Percentiles rank a stretch among this genome's conserved stretches.
These are phyloP conservation scores for Cyberlindnera galapagoensis DNA, from an alignment of 805 yeast species.

Conservation along the genomic window DNA sequence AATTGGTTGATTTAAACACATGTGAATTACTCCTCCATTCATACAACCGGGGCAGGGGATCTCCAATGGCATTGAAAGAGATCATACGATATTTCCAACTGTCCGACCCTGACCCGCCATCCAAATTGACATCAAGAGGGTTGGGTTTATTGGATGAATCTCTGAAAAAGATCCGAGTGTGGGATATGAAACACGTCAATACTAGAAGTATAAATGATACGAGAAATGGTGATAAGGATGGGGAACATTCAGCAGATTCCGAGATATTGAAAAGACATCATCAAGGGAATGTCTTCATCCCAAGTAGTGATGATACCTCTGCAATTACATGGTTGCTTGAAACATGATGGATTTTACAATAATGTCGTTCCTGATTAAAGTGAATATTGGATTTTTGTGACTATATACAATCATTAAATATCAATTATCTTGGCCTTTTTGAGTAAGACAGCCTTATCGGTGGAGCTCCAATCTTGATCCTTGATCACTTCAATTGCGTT, in stretches of 20 bases:
- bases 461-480: constrained; percentile 15
- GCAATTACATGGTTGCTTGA: background rate
- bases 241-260: too few relatives aligned
- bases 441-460: background rate
- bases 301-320: constrained; percentile 1
- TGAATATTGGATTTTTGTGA: too few relatives aligned
- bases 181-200: background rate
- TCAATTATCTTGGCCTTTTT: background rate
- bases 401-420: background rate
- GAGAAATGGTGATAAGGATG: background rate
- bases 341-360: too few relatives aligned
- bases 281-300: too few relatives aligned
- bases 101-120: too few relatives aligned
- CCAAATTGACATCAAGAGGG: background rate
- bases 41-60: constrained; percentile 11
- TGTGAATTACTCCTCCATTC: constrained; percentile 12
- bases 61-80: background rate
- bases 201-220: background rate
- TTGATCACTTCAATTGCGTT: constrained; percentile 10
- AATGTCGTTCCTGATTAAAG: too few relatives aligned
- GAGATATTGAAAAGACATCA: too few relatives aligned
- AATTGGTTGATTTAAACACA: constrained; percentile 1
- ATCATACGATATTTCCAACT: background rate
- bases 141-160: background rate
- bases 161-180: background rate